A percentile compares a stretch with the other conserved stretches of the same genome.
Conservation (phyloP, 352 stramenopile genomes). For the Pseudoperonospora humuli region DNA sequence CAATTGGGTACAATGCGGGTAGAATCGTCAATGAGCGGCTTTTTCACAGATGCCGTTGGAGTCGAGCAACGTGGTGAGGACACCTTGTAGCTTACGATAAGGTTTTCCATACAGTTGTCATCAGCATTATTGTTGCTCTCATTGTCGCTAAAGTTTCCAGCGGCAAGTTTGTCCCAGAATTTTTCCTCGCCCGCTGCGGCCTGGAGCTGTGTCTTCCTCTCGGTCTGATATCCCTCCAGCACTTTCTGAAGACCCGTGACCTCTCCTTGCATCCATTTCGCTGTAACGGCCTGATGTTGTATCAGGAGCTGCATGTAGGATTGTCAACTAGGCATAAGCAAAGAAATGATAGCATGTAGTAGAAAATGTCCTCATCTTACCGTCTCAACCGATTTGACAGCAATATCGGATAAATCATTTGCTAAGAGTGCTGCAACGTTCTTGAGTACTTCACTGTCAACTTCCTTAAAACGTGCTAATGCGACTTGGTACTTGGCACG, state of each 20-base stretch:
- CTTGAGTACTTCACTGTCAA: constrained; percentile 43
- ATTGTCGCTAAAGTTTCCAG: constrained; percentile 6
- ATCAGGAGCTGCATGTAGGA: constrained; percentile 27
- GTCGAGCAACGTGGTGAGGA: too few species aligned
- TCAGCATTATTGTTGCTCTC: constrained; percentile 21
- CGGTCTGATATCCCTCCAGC: too few species aligned
- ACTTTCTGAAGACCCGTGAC: constrained; percentile 13
- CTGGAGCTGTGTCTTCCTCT: too few species aligned
- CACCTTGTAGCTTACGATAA: constrained; percentile 3
- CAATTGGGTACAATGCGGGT: too few species aligned
- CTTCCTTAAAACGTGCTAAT: constrained; percentile 45
- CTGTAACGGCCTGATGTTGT: constrained; percentile 23
- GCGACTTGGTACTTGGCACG: constrained; percentile 51
- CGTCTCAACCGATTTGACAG: constrained; percentile 32
- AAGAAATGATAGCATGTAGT: not conserved
- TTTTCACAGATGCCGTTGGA: too few species aligned
- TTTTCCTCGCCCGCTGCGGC: constrained; percentile 3
- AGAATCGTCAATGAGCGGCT: too few species aligned
- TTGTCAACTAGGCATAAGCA: too few species aligned
- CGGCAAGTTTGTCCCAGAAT: constrained; percentile 3
- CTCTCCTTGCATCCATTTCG: constrained; percentile 22
- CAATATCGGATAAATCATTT: constrained; percentile 28
- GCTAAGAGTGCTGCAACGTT: constrained; percentile 37
- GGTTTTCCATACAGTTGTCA: constrained; percentile 12
- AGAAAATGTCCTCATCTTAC: constrained; percentile 10